These are phyloP conservation scores for Actinomortierella wolfii DNA, from an alignment of 371 early-diverging fungal species.

Conservation along the genomic window DNA sequence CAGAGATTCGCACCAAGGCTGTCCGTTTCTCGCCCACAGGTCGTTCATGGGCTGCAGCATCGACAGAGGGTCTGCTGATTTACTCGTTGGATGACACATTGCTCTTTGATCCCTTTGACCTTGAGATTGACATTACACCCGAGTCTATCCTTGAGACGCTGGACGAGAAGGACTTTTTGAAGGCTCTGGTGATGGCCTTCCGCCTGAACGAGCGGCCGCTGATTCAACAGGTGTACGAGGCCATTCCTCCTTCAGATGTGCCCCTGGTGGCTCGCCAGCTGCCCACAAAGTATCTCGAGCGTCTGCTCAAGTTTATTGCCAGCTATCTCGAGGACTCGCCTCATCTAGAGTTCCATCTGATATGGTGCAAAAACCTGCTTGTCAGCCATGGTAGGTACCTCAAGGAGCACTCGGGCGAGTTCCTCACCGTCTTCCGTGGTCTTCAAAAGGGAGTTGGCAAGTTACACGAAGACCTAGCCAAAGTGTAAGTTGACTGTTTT, in stretches of 20 bases:
- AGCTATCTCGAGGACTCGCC: conserved; percentile 75
- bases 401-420: conserved; percentile 76
- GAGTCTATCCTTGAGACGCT: conserved; percentile 77
- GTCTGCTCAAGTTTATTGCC: conserved; percentile 83
- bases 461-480: conserved; percentile 73
- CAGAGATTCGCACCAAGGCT: conserved; percentile 80
- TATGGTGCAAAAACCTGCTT: conserved; percentile 80
- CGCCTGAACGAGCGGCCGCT: conserved; percentile 83
- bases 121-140: conserved; percentile 95
- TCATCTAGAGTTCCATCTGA: conserved; percentile 85
- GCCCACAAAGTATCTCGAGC: conserved; percentile 84
- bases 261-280: conserved; percentile 74
- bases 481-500: conserved; percentile 63
- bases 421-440: conserved; percentile 76
- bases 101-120: conserved; percentile 96
- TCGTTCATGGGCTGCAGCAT: conserved; percentile 93
- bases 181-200: conserved; percentile 91
- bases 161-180: conserved; percentile 75
- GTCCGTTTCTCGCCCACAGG: conserved; percentile 95
- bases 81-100: conserved; percentile 92
- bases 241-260: conserved; percentile 80
- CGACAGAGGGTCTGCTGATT: conserved; percentile 95
- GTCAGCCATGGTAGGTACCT: conserved; percentile 83
- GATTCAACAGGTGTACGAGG: conserved; percentile 78
- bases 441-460: conserved; percentile 78